Percentiles rank a stretch among this genome's conserved stretches.
These are phyloP conservation scores for Colletotrichum siamense DNA, from an alignment of 2,329 filamentous ascomycete genomes.

Conservation along the genomic window DNA sequence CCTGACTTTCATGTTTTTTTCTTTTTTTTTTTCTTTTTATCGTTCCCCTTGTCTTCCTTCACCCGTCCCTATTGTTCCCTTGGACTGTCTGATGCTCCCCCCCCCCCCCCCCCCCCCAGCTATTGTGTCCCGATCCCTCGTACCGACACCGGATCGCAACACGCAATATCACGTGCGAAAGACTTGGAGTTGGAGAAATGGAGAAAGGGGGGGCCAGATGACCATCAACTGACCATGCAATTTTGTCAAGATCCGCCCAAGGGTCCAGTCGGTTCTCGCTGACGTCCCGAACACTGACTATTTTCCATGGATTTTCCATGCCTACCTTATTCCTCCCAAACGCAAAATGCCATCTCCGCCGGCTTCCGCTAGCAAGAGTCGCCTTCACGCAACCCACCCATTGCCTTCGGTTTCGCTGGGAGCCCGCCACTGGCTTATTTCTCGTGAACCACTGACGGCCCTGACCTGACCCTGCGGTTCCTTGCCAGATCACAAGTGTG, in stretches of 20 bases:
- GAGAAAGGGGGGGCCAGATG: background rate
- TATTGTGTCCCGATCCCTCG: background rate
- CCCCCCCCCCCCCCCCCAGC: background rate
- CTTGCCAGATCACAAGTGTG: background rate
- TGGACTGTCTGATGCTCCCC: background rate
- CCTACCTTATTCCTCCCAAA: background rate
- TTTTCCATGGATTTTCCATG: background rate
- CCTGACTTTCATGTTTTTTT: background rate
- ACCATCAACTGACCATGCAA: background rate
- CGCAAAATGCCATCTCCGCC: background rate
- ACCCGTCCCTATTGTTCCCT: background rate
- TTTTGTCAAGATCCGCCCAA: conserved; percentile 11
- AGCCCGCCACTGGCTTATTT: background rate
- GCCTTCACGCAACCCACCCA: background rate
- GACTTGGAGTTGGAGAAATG: background rate
- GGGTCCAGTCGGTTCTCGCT: conserved; percentile 7
- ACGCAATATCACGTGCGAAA: conserved; percentile 10
- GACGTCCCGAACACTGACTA: background rate
- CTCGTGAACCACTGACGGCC: background rate
- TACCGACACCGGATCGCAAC: background rate
- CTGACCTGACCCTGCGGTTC: background rate
- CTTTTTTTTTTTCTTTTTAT: background rate
- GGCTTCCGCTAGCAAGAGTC: background rate
- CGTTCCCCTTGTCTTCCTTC: background rate
- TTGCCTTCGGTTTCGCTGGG: background rate